Conservation (phyloP, 2,329 filamentous ascomycete species). For the Periglandula ipomoeae region DNA sequence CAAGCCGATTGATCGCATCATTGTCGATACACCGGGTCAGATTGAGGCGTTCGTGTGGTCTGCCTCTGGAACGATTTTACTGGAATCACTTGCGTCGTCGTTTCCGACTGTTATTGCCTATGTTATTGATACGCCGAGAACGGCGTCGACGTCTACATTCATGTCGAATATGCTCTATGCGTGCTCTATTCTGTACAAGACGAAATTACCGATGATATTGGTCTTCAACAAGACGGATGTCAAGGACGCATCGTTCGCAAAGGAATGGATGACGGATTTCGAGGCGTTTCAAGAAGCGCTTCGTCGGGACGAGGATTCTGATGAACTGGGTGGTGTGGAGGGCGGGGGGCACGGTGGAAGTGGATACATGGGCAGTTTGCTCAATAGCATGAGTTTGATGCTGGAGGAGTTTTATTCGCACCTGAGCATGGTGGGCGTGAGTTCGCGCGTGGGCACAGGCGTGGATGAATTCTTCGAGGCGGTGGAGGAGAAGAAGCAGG, state of each 20-base stretch:
- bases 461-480: constrained; percentile 91
- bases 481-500: constrained; percentile 74
- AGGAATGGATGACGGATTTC: constrained; percentile 99
- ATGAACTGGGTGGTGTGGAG: constrained; percentile 66
- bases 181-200: constrained; percentile 98
- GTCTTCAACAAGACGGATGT: constrained; percentile 99
- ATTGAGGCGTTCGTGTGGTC: constrained; percentile 99
- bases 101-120: constrained; percentile 98
- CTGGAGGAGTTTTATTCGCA: constrained; percentile 96
- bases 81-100: constrained; percentile 83
- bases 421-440: constrained; percentile 85
- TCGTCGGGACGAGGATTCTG: constrained; percentile 66
- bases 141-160: constrained; percentile 87
- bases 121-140: constrained; percentile 92
- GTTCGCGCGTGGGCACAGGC: constrained; percentile 83
- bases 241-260: constrained; percentile 81
- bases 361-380: constrained; percentile 90
- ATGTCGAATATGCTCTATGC: constrained; percentile 99
- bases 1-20: constrained; percentile 67
- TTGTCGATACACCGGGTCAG: constrained; percentile 93
- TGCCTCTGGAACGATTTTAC: constrained; percentile 84
- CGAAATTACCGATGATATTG: constrained; percentile 94
- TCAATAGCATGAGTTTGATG: constrained; percentile 97
- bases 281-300: constrained; percentile 89
- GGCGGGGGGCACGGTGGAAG: constrained; percentile 62